These are phyloP conservation scores for Sarcomyxa edulis DNA, from an alignment of 768 basidiomycete genomes.

Conservation along the genomic window DNA sequence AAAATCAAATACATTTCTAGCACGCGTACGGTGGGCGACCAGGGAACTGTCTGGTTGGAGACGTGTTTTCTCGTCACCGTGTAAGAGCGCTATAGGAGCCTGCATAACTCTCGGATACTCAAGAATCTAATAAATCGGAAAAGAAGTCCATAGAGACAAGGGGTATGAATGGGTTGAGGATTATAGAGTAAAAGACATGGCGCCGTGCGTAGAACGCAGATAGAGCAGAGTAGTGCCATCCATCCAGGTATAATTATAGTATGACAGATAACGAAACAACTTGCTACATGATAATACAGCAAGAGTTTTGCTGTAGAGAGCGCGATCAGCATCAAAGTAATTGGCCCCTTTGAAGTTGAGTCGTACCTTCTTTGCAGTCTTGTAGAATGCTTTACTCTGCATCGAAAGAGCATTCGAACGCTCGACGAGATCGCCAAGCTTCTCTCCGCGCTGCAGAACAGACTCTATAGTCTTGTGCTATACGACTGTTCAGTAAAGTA, in stretches of 20 bases:
- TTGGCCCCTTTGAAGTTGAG: neutral
- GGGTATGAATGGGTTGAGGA: too few species aligned
- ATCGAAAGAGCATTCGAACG: constrained; percentile 83
- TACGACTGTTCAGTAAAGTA: neutral
- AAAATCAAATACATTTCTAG: too few species aligned
- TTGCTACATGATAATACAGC: constrained; percentile 78
- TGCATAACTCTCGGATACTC: too few species aligned
- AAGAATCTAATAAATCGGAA: too few species aligned
- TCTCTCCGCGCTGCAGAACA: constrained; percentile 93
- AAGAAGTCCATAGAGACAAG: too few species aligned
- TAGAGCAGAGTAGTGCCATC: too few species aligned
- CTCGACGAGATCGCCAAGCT: constrained; percentile 92
- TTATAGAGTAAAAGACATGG: too few species aligned
- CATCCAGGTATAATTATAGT: neutral
- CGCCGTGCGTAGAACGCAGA: too few species aligned
- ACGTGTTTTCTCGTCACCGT: too few species aligned
- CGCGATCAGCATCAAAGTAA: constrained; percentile 1
- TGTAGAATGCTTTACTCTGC: constrained; percentile 98
- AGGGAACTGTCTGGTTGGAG: too few species aligned
- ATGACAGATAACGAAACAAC: constrained; percentile 3
- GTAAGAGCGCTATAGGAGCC: too few species aligned
- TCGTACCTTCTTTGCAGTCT: constrained; percentile 96
- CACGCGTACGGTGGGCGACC: too few species aligned
- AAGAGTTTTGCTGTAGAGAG: constrained; percentile 82
- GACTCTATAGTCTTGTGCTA: constrained; percentile 99